These are phyloP conservation scores for Chytridiales sp. DNA, from an alignment of 371 early-diverging fungal genomes.

Conservation along the genomic window DNA sequence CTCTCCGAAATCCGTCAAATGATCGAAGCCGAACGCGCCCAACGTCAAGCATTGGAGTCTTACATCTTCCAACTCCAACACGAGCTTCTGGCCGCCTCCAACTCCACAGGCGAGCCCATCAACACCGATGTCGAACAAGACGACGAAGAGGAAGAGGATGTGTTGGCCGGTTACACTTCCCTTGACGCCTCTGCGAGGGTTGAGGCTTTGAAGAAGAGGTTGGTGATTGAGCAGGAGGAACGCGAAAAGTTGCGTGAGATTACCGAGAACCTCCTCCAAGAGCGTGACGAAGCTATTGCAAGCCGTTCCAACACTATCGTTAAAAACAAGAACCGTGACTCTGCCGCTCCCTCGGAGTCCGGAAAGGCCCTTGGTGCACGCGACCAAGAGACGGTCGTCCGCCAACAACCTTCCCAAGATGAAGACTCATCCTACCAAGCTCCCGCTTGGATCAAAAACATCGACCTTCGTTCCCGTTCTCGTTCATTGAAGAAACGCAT, in stretches of 20 bases:
- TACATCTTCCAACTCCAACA: constrained; percentile 33
- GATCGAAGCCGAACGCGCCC: constrained; percentile 31
- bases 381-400: too few relatives aligned
- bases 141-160: too few relatives aligned
- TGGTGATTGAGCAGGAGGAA: constrained; percentile 31
- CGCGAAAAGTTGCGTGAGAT: constrained; percentile 26
- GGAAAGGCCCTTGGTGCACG: too few relatives aligned
- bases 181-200: too few relatives aligned
- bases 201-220: constrained; percentile 14
- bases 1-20: constrained; percentile 29
- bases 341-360: too few relatives aligned
- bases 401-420: too few relatives aligned
- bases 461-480: constrained; percentile 28
- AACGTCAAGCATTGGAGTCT: constrained; percentile 28
- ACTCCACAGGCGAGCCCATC: constrained; percentile 1
- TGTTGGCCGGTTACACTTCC: too few relatives aligned
- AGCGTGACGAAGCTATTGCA: too few relatives aligned
- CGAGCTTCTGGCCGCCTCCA: constrained; percentile 23
- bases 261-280: constrained; percentile 23
- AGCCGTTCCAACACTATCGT: too few relatives aligned
- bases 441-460: constrained; percentile 26
- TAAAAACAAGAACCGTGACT: too few relatives aligned
- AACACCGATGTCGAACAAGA: too few relatives aligned
- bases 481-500: constrained; percentile 23
- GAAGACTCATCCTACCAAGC: constrained; percentile 3